Evolutionary conservation across 2,329 filamentous ascomycete genomes (phyloP).

Genomic region (Fusarium musae): DNA sequence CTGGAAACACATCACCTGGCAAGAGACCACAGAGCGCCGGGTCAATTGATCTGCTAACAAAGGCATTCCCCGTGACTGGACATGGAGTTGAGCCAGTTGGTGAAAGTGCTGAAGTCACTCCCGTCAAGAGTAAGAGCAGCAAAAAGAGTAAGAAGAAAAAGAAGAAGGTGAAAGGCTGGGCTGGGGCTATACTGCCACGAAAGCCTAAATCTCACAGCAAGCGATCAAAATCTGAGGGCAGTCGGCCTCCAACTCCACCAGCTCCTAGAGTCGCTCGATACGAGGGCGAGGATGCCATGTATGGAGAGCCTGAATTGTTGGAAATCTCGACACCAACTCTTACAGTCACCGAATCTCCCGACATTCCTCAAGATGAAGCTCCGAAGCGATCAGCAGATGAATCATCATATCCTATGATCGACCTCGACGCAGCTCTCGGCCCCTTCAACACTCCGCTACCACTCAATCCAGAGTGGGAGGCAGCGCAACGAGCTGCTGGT

Average conservation of each 20-base stretch:
- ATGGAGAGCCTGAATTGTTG: conserved; percentile 39
- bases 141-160: conserved; percentile 54
- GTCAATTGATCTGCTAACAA: conserved; percentile 54
- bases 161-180: conserved; percentile 82
- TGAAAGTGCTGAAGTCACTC: conserved; percentile 35
- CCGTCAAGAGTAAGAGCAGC: conserved; percentile 44
- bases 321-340: conserved; percentile 52
- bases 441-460: conserved; percentile 86
- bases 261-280: conserved; percentile 46
- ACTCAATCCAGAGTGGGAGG: conserved; percentile 73
- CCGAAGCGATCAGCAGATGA: conserved; percentile 67
- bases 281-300: conserved; percentile 47
- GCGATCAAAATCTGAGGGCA: conserved; percentile 52
- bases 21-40: conserved; percentile 60
- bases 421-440: conserved; percentile 91
- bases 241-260: conserved; percentile 61
- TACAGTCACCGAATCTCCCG: conserved; percentile 55
- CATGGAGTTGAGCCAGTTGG: conserved; percentile 48
- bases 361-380: conserved; percentile 42
- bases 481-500: conserved; percentile 68
- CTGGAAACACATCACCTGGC: conserved; percentile 57
- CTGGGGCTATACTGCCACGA: conserved; percentile 72
- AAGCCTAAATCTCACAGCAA: conserved; percentile 65
- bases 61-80: conserved; percentile 50
- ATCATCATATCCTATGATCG: conserved; percentile 82